phyloP scores from a whole-genome alignment of 495 filamentous ascomycete species.

The Elasticomyces elasticus region DNA sequence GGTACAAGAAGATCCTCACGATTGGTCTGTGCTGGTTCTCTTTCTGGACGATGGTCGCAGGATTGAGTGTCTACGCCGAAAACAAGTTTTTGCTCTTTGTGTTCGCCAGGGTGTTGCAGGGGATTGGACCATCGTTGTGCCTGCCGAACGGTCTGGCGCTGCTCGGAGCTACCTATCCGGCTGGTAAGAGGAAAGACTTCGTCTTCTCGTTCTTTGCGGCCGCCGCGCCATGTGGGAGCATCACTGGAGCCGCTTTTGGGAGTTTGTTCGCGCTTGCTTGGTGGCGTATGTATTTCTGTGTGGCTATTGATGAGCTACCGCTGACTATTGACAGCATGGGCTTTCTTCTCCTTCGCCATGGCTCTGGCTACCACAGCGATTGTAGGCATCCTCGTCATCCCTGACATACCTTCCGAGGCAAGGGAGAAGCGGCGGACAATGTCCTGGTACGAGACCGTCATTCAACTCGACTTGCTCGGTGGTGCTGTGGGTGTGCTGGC shows the following conservation, averaged over 20 bases:
- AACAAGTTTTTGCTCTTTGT: slow-evolving; percentile 27
- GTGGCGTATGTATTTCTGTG: slow-evolving; percentile 47
- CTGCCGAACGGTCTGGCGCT: slow-evolving; percentile 31
- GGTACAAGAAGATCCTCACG: slow-evolving; percentile 11
- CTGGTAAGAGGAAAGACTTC: slow-evolving; percentile 49
- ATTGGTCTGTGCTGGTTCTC: slow-evolving; percentile 20
- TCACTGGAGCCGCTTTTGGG: slow-evolving; percentile 25
- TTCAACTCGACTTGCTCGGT: slow-evolving; percentile 42
- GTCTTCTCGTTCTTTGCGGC: slow-evolving; percentile 51
- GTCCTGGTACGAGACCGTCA: slow-evolving; percentile 12
- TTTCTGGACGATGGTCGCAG: slow-evolving; percentile 35
- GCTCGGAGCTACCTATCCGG: slow-evolving; percentile 43
- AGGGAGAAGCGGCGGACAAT: slow-evolving; percentile 5
- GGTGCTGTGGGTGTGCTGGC: slow-evolving; percentile 42
- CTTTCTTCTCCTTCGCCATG: slow-evolving; percentile 48
- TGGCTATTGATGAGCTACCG: background rate
- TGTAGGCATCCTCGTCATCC: slow-evolving; percentile 38
- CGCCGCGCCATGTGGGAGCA: background rate
- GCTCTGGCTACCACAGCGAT: slow-evolving; percentile 34
- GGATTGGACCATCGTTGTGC: slow-evolving; percentile 30
- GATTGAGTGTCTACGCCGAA: slow-evolving; percentile 36
- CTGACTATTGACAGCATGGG: slow-evolving; percentile 25
- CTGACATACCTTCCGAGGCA: slow-evolving; percentile 23
- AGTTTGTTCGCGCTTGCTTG: slow-evolving; percentile 43
- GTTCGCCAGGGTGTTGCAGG: slow-evolving; percentile 27